phyloP scores from a whole-genome alignment of 83 land plant species.

The Isoetes engelmannii region DNA sequence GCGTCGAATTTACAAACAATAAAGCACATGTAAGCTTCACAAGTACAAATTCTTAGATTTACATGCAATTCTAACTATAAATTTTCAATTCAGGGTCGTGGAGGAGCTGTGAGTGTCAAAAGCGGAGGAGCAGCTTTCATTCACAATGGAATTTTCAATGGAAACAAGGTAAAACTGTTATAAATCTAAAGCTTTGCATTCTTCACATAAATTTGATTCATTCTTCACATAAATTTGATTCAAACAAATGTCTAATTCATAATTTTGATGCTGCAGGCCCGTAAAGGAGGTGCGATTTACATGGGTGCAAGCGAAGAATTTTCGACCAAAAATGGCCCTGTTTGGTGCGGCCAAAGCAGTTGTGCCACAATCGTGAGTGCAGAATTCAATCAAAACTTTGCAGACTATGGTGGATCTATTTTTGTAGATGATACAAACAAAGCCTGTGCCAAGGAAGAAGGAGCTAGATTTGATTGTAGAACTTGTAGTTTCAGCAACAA shows the following conservation, averaged over 20 bases:
- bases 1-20: conserved; percentile 1
- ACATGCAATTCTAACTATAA: background rate
- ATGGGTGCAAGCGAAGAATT: conserved; percentile 7
- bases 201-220: background rate
- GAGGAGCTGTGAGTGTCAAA: conserved; percentile 2
- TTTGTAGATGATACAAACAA: conserved; percentile 4
- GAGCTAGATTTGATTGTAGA: conserved; percentile 2
- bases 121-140: conserved; percentile 1
- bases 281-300: background rate
- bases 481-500: background rate
- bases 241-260: background rate
- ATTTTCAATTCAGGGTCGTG: background rate
- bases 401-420: conserved; percentile 1
- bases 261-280: conserved; percentile 1
- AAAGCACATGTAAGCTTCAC: background rate
- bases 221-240: background rate
- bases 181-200: too few species aligned
- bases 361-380: background rate
- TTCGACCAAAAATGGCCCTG: background rate
- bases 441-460: background rate
- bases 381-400: background rate
- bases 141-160: background rate
- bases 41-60: background rate
- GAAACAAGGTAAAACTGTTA: background rate
- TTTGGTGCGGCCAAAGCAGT: background rate